Percentiles rank a stretch among this genome's conserved stretches.
Evolutionary conservation across 2,329 filamentous ascomycete species (phyloP).

Genomic region (Apiospora pterosperma): DNA sequence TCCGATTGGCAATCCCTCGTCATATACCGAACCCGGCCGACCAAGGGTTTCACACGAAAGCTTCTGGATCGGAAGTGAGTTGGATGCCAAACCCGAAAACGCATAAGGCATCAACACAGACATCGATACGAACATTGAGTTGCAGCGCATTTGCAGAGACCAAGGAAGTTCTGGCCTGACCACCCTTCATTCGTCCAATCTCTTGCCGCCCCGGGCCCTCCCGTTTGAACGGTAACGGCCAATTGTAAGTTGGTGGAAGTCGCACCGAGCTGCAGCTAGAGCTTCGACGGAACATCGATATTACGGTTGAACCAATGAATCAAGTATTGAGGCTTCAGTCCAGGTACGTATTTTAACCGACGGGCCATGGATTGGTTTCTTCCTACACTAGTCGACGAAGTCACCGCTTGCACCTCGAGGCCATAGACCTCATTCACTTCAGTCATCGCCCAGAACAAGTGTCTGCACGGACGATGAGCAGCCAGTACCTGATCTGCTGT

Average conservation of each 20-base stretch:
- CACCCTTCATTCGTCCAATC: not conserved
- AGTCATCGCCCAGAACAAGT: not conserved
- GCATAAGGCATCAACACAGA: not conserved
- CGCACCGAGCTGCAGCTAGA: slow-evolving; percentile 2
- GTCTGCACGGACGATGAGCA: not conserved
- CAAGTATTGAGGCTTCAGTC: not conserved
- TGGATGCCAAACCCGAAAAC: not conserved
- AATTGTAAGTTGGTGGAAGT: slow-evolving; percentile 1
- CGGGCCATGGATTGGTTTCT: not conserved
- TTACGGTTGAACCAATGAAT: not conserved
- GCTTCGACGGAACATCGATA: slow-evolving; percentile 1
- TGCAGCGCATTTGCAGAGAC: not conserved
- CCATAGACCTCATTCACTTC: not conserved
- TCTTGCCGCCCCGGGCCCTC: not conserved
- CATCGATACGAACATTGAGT: not conserved
- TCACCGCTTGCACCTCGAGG: not conserved
- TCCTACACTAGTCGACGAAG: not conserved
- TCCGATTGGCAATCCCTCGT: not conserved
- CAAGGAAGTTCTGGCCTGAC: not conserved
- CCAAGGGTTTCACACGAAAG: not conserved
- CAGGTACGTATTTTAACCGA: not conserved
- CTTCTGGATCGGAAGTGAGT: not conserved
- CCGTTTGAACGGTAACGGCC: not conserved
- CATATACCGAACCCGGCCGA: not conserved
- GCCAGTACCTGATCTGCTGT: not conserved